These are phyloP conservation scores for Cutaneotrichosporon spelunceum DNA, from an alignment of 1,284 basidiomycete species.

Conservation along the genomic window DNA sequence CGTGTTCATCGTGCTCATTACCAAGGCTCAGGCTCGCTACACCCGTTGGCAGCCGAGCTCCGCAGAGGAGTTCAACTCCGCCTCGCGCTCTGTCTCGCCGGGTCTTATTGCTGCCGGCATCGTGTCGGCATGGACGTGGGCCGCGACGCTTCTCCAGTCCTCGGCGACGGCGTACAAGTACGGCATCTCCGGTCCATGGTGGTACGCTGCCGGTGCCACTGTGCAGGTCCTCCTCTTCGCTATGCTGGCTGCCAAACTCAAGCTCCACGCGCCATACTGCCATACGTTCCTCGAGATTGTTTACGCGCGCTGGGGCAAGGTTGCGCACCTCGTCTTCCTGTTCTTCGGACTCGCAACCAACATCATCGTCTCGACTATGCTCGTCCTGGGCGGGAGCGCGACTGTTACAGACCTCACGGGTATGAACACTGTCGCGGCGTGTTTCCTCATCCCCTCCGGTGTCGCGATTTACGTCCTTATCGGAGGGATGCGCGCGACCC, in stretches of 20 bases:
- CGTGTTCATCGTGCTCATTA: constrained; percentile 62
- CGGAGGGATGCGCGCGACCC: constrained; percentile 55
- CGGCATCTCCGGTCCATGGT: constrained; percentile 61
- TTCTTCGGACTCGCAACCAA: constrained; percentile 75
- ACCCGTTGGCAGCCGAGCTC: constrained; percentile 46
- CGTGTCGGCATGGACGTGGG: constrained; percentile 63
- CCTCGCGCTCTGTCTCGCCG: constrained; percentile 68
- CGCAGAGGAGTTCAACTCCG: constrained; percentile 74
- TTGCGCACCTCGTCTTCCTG: constrained; percentile 71
- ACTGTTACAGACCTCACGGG: constrained; percentile 76
- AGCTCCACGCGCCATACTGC: constrained; percentile 55
- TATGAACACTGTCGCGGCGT: constrained; percentile 75
- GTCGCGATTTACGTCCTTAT: constrained; percentile 56
- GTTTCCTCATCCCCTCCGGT: constrained; percentile 59
- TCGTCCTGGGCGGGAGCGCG: constrained; percentile 67
- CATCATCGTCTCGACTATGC: constrained; percentile 64
- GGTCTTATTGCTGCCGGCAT: constrained; percentile 87
- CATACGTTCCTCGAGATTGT: constrained; percentile 62
- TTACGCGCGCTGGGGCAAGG: constrained; percentile 66
- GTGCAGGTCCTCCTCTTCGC: constrained; percentile 57
- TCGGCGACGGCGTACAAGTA: constrained; percentile 60
- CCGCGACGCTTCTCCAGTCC: constrained; percentile 52
- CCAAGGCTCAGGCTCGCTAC: constrained; percentile 44
- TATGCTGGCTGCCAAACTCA: constrained; percentile 59
- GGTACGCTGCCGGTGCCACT: constrained; percentile 51